These are phyloP conservation scores for Leccinum uliginosum DNA, from an alignment of 768 basidiomycete genomes.

Conservation along the genomic window DNA sequence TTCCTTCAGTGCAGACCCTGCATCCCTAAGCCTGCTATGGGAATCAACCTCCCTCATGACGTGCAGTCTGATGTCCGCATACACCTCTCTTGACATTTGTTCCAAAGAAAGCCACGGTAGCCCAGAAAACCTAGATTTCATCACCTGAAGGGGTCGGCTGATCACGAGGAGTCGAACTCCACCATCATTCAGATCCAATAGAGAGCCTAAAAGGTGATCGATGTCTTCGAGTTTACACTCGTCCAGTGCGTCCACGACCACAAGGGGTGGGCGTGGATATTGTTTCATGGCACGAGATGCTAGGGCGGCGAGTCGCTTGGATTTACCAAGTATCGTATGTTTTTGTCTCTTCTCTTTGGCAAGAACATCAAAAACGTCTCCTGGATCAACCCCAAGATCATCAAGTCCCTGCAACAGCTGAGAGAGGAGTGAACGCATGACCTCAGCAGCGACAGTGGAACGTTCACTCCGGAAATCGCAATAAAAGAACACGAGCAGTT, in stretches of 20 bases:
- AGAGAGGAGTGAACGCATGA: neutral
- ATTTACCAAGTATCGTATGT: neutral
- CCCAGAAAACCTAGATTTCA: slow-evolving; percentile 1
- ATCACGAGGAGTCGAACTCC: slow-evolving; percentile 5
- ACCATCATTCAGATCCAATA: neutral
- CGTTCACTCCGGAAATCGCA: neutral
- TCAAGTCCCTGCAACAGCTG: neutral
- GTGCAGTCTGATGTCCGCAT: slow-evolving; percentile 11
- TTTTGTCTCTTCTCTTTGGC: neutral
- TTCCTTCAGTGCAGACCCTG: neutral
- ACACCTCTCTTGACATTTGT: too few relatives aligned
- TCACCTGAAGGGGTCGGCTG: slow-evolving; percentile 1
- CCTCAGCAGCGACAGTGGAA: neutral
- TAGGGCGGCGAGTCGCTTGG: neutral
- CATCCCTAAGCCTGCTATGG: neutral
- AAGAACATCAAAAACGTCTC: neutral
- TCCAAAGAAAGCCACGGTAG: slow-evolving; percentile 7
- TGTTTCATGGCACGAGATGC: neutral
- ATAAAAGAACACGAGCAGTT: neutral
- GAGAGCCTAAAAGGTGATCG: neutral
- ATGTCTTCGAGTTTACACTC: slow-evolving; percentile 14
- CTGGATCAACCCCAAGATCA: neutral
- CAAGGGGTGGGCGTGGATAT: neutral
- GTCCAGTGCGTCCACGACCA: slow-evolving; percentile 15
- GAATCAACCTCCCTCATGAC: slow-evolving; percentile 5